Percentiles rank a stretch among this genome's conserved stretches.
phyloP scores from a whole-genome alignment of 805 yeast species.

The Myxozyma monticola region DNA sequence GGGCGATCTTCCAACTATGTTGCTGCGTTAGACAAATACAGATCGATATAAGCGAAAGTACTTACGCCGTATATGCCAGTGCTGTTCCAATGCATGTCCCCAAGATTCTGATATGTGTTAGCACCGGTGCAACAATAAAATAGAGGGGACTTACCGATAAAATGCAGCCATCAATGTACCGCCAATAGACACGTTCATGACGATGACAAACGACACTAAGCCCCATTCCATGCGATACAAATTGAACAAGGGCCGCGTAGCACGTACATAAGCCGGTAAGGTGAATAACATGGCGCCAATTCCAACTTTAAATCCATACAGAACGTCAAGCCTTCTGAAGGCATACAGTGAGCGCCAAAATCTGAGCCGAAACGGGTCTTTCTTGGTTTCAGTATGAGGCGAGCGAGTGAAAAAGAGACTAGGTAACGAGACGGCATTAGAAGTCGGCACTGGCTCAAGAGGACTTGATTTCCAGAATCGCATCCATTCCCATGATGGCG shows the following conservation, averaged over 20 bases:
- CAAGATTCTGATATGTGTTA: constrained; percentile 44
- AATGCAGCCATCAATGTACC: constrained; percentile 74
- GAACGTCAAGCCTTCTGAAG: constrained; percentile 65
- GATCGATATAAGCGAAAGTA: neutral
- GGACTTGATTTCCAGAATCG: constrained; percentile 1
- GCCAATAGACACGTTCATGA: constrained; percentile 82
- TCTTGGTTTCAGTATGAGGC: too few species aligned
- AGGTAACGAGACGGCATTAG: too few species aligned
- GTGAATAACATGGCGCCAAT: constrained; percentile 70
- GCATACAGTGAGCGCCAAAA: constrained; percentile 47
- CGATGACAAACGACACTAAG: constrained; percentile 73
- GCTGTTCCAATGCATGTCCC: constrained; percentile 77
- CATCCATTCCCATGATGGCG: constrained; percentile 11
- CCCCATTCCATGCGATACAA: constrained; percentile 85
- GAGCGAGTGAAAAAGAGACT: neutral
- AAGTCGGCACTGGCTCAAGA: neutral
- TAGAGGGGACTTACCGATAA: constrained; percentile 51
- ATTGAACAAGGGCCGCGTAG: constrained; percentile 54
- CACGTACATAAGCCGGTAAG: constrained; percentile 62
- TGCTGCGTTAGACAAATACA: neutral
- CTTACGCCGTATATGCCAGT: constrained; percentile 51
- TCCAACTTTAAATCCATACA: constrained; percentile 78
- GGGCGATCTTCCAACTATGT: constrained; percentile 54
- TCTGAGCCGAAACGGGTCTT: constrained; percentile 32
- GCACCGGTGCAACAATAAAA: neutral